Evolutionary conservation across 768 basidiomycete species (phyloP).

Genomic region (Cystofilobasidium ferigula): DNA sequence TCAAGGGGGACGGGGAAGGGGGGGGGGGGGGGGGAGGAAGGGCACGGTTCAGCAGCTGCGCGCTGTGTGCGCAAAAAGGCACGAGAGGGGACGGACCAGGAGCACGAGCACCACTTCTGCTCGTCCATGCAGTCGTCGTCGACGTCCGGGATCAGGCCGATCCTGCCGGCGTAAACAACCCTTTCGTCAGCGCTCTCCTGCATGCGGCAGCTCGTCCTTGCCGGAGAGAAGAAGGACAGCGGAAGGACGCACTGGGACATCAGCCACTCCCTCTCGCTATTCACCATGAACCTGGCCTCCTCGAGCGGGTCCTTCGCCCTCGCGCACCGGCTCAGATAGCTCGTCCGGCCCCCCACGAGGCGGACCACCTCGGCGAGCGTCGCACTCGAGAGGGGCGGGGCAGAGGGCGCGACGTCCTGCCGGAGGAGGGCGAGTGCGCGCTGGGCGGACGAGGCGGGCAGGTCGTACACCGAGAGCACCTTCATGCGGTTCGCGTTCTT

Average conservation of each 20-base stretch:
- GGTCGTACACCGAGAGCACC: constrained; percentile 63
- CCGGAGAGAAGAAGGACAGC: constrained; percentile 10
- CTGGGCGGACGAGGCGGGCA: constrained; percentile 50
- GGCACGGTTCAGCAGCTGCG: constrained; percentile 22
- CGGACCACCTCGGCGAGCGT: constrained; percentile 46
- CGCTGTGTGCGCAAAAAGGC: constrained; percentile 17
- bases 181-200: constrained; percentile 12
- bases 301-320: constrained; percentile 52
- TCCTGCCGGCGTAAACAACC: background rate
- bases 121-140: constrained; percentile 78
- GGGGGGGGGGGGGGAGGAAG: background rate
- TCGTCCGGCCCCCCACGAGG: constrained; percentile 64
- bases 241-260: constrained; percentile 10
- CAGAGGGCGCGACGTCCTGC: constrained; percentile 32
- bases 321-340: constrained; percentile 61
- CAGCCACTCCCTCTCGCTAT: constrained; percentile 12
- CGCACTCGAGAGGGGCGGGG: background rate
- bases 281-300: constrained; percentile 30
- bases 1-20: too few relatives aligned
- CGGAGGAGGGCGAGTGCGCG: constrained; percentile 51
- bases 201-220: constrained; percentile 51
- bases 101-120: constrained; percentile 43
- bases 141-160: constrained; percentile 2
- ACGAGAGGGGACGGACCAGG: constrained; percentile 21
- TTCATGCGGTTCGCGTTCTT: constrained; percentile 39